Percentiles rank a stretch among this genome's conserved stretches.
These are phyloP conservation scores for Leccinum truebloodii DNA, from an alignment of 768 basidiomycete genomes.

Conservation along the genomic window DNA sequence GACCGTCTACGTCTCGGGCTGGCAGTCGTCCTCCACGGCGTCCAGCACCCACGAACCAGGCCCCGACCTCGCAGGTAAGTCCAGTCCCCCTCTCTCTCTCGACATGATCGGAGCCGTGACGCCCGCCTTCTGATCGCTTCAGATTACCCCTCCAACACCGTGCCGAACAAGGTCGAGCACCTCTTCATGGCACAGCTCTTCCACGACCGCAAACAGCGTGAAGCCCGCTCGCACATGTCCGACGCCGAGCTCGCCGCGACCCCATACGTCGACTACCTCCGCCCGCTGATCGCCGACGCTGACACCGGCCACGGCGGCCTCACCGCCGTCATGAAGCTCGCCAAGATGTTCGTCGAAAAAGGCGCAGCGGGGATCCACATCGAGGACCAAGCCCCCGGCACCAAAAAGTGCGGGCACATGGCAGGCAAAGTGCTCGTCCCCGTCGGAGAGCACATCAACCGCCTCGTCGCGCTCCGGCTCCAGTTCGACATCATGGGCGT, in stretches of 20 bases:
- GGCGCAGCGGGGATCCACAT: slow-evolving; percentile 98
- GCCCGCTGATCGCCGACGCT: slow-evolving; percentile 94
- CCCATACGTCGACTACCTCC: slow-evolving; percentile 83
- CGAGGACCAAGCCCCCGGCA: slow-evolving; percentile 97
- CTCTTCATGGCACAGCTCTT: slow-evolving; percentile 98
- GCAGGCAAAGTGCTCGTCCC: slow-evolving; percentile 97
- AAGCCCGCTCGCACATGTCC: slow-evolving; percentile 69
- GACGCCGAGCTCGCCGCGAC: slow-evolving; percentile 71
- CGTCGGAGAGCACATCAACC: slow-evolving; percentile 96
- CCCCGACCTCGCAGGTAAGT: slow-evolving; percentile 91
- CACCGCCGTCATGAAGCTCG: slow-evolving; percentile 98
- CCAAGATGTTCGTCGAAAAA: slow-evolving; percentile 98
- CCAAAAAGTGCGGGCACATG: slow-evolving; percentile 96
- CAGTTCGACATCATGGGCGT: slow-evolving; percentile 99
- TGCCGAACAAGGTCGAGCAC: slow-evolving; percentile 98
- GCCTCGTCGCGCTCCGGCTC: slow-evolving; percentile 93
- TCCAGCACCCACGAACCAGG: slow-evolving; percentile 95
- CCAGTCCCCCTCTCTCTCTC: neutral
- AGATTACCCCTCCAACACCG: slow-evolving; percentile 99
- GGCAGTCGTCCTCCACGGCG: slow-evolving; percentile 93
- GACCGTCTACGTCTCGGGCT: slow-evolving; percentile 97
- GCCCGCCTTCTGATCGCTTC: neutral
- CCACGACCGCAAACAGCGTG: slow-evolving; percentile 97
- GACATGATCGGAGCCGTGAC: neutral
- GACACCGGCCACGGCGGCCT: slow-evolving; percentile 98